phyloP scores from a whole-genome alignment of 805 yeast species.

The Cyberlindnera suaveolens region DNA sequence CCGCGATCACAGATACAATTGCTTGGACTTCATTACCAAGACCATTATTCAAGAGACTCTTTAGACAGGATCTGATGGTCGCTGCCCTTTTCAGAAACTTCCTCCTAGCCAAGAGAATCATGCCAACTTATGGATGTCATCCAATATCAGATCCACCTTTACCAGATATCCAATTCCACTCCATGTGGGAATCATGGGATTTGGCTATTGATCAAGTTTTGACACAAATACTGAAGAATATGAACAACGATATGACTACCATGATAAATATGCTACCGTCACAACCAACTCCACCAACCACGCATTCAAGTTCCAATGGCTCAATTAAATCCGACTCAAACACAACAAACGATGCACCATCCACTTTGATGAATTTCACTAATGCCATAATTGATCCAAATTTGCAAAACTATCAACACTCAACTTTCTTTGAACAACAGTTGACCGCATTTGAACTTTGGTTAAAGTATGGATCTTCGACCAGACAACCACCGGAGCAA shows the following conservation, averaged over 20 bases:
- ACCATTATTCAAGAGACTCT: conserved; percentile 80
- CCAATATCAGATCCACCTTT: conserved; percentile 92
- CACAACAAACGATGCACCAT: neutral
- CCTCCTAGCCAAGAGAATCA: conserved; percentile 82
- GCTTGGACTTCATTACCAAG: conserved; percentile 94
- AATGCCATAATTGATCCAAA: conserved; percentile 4
- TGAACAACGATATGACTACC: conserved; percentile 21
- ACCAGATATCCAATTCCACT: conserved; percentile 79
- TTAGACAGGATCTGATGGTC: conserved; percentile 93
- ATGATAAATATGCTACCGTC: neutral
- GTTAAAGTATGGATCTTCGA: conserved; percentile 84
- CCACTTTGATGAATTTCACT: neutral
- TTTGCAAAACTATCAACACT: conserved; percentile 66
- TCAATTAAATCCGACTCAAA: neutral
- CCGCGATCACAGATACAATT: conserved; percentile 95
- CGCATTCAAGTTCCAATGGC: neutral
- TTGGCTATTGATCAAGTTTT: conserved; percentile 92
- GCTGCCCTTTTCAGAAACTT: conserved; percentile 95
- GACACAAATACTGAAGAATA: conserved; percentile 52
- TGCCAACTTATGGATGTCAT: conserved; percentile 90
- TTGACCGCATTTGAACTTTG: conserved; percentile 94
- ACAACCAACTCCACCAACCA: neutral
- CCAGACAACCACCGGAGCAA: conserved; percentile 89
- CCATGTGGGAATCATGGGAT: conserved; percentile 99
- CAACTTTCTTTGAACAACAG: conserved; percentile 93